Percentiles rank a stretch among this genome's conserved stretches.
Evolutionary conservation across 768 basidiomycete genomes (phyloP).

Genomic region (Clitopilus hobsonii): DNA sequence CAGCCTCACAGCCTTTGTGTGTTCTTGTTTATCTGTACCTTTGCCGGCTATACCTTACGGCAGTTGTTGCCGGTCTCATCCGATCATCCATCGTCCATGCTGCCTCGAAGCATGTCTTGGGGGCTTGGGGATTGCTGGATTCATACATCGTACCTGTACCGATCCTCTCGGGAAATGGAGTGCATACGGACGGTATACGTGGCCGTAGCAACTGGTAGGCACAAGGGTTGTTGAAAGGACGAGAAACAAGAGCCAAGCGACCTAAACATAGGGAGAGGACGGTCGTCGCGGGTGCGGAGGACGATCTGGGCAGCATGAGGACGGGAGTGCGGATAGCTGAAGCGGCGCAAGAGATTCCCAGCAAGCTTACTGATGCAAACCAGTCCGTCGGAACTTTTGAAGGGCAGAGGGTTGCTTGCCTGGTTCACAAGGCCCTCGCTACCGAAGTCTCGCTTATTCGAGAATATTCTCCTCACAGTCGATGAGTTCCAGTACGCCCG

Average conservation of each 20-base stretch:
- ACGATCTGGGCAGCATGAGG: neutral
- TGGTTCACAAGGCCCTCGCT: neutral
- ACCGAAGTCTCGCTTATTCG: neutral
- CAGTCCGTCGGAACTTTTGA: neutral
- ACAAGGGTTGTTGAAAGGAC: neutral
- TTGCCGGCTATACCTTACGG: neutral
- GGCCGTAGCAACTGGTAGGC: too few relatives aligned
- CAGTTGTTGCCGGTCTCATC: neutral
- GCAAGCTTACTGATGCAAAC: neutral
- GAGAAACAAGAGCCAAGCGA: neutral
- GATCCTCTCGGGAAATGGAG: neutral
- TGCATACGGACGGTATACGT: neutral
- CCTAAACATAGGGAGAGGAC: too few relatives aligned
- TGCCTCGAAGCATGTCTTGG: neutral
- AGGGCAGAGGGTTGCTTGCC: neutral
- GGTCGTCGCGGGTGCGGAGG: neutral
- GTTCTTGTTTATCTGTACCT: neutral
- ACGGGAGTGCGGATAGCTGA: neutral
- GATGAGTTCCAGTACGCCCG: too few relatives aligned
- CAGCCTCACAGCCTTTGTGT: neutral
- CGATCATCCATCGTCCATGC: neutral
- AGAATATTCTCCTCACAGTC: too few relatives aligned
- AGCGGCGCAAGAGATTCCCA: neutral
- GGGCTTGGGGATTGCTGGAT: neutral
- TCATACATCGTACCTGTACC: neutral